phyloP scores from a whole-genome alignment of 176 grass and related monocot species.

The Ampelocalamus luodianensis region DNA sequence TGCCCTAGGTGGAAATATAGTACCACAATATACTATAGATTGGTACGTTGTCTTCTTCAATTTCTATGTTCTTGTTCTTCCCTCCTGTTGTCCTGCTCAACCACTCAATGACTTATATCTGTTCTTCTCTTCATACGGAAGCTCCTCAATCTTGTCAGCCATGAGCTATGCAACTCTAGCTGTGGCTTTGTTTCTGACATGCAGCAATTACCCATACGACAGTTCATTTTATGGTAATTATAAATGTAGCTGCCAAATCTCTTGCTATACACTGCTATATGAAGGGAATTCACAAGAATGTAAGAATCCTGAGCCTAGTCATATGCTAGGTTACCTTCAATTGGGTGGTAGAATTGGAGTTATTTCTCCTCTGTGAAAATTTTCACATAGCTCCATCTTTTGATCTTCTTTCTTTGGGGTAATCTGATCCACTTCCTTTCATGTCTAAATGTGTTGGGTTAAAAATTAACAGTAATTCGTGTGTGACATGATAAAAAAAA shows the following conservation, averaged over 20 bases:
- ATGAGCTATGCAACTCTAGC: constrained; percentile 17
- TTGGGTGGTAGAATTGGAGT: not conserved
- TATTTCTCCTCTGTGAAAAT: not conserved
- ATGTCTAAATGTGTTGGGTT: not conserved
- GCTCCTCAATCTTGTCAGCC: not conserved
- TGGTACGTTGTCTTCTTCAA: constrained; percentile 23
- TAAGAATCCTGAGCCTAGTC: not conserved
- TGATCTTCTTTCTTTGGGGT: not conserved
- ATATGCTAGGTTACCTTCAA: not conserved
- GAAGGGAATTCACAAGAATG: not conserved
- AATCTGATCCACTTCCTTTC: not conserved
- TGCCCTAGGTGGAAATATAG: constrained; percentile 9
- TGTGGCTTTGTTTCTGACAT: constrained; percentile 19
- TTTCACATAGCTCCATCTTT: not conserved
- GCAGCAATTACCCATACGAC: not conserved
- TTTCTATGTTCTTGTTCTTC: constrained; percentile 10
- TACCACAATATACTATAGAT: constrained; percentile 26
- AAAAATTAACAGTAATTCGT: not conserved
- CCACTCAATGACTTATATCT: constrained; percentile 5
- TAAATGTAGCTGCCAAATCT: not conserved
- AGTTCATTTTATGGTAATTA: not conserved
- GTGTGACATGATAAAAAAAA: not conserved
- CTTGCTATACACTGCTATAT: not conserved
- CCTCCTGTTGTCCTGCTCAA: constrained; percentile 28
- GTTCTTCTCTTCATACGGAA: not conserved